Evolutionary conservation across 2,329 filamentous ascomycete genomes (phyloP), one percentile per base, ranked within the genome.

Genomic region (Verticillium nonalfalfae): DNA sequence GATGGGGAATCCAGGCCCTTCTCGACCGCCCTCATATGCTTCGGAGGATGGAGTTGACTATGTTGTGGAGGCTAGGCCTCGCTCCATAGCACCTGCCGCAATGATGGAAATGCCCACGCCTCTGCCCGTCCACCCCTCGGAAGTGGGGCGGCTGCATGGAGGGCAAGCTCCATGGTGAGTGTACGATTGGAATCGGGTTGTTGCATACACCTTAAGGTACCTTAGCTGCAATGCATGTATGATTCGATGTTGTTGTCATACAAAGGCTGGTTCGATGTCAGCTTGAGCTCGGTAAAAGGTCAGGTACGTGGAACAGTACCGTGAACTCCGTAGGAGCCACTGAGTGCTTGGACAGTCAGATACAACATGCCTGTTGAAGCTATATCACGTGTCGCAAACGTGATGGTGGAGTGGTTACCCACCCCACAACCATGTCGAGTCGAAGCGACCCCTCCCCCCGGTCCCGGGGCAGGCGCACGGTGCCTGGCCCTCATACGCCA

Each of bases 31-130:
- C 2, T 91, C 88, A 4, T 95, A 95, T 71, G 79, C 82, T 4
- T 91, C 88, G 0, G 90, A 94, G 10, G 88, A 93, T 67, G 90
- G 90, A 0, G 82, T 92, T 5, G 81, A 82, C 34, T 93, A 93
- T 70, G 84, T 91, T 14, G 79, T 91, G 5, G 86, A 91, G 66
- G 87, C 86, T 0, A 81, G 81, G 61, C 86, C 86, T 54, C 76
- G 86, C 61, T 86, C 84, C 7, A 81, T 81, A 15, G 83, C 77
- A 2, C 79, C 82, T 5, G 72, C 74, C n/a, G 72, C 72, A 1
- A 75, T 79, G 33, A 75, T 78, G 9, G 40, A 59, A 26, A 50
- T 50, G 38, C 38, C 31, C 21, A 15, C 56, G 56, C 50, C 26
- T 26, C 36, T 31, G 9, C 74, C 77, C 40, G 70, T 73, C 38